phyloP scores from a whole-genome alignment of 768 basidiomycete species.

The Dioszegia hungarica region DNA sequence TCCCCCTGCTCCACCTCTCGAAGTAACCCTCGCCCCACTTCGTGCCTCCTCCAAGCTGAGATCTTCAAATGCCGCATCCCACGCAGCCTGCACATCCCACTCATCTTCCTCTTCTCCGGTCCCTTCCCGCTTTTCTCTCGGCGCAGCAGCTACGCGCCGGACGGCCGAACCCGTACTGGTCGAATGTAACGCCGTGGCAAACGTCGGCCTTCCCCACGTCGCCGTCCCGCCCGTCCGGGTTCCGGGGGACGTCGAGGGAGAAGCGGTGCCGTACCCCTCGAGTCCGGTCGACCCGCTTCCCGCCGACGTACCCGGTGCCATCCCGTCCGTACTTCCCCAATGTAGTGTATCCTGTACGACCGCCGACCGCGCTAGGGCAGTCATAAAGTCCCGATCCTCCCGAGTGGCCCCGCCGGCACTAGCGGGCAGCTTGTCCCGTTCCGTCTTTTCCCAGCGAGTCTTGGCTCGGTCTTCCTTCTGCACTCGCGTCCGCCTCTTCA shows the following conservation, averaged over 20 bases:
- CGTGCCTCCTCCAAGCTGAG: not conserved
- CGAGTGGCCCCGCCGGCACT: slow-evolving; percentile 4
- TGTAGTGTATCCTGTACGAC: slow-evolving; percentile 15
- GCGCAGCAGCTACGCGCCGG: not conserved
- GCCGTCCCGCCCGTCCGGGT: not conserved
- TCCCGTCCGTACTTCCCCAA: not conserved
- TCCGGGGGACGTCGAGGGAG: not conserved
- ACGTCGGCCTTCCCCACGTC: not conserved
- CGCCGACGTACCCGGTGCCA: not conserved
- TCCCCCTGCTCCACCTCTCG: not conserved
- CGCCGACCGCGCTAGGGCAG: slow-evolving; percentile 39
- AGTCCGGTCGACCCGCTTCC: not conserved
- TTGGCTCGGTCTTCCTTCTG: slow-evolving; percentile 83
- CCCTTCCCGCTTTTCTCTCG: slow-evolving; percentile 5
- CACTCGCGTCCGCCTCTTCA: slow-evolving; percentile 72
- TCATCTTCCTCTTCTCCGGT: slow-evolving; percentile 4
- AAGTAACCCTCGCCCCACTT: not conserved
- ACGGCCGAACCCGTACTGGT: not conserved
- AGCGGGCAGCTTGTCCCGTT: slow-evolving; percentile 56
- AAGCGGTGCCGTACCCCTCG: not conserved
- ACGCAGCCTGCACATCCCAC: slow-evolving; percentile 7
- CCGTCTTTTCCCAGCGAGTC: slow-evolving; percentile 66
- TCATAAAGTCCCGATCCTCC: slow-evolving; percentile 40
- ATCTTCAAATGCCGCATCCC: slow-evolving; percentile 4
- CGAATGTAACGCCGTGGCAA: slow-evolving; percentile 2